phyloP scores from a whole-genome alignment of 2,329 filamentous ascomycete species.

The Thielaviopsis musarum region DNA sequence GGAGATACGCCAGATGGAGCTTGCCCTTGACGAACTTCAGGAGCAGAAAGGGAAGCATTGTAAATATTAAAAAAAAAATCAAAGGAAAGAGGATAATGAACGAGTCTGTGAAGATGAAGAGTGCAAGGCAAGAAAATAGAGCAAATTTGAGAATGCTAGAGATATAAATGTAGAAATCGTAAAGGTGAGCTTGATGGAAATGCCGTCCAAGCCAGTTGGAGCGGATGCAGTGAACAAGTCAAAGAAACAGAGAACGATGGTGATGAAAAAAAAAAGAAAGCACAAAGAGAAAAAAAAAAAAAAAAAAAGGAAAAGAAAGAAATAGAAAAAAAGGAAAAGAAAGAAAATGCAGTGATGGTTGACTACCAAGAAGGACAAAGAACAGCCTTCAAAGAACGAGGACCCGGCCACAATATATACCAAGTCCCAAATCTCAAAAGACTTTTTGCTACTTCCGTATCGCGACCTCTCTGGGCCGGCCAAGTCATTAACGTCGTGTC shows the following conservation, averaged over 20 bases:
- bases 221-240: background rate
- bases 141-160: background rate
- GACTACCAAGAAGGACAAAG: background rate
- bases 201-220: background rate
- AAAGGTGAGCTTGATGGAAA: background rate
- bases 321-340: background rate
- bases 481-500: too few species aligned
- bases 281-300: background rate
- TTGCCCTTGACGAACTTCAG: constrained; percentile 7
- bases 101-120: background rate
- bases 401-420: background rate
- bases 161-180: background rate
- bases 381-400: background rate
- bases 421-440: background rate
- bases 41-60: constrained; percentile 4
- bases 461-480: too few species aligned
- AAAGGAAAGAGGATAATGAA: background rate
- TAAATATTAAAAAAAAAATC: background rate
- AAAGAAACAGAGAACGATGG: background rate
- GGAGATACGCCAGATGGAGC: constrained; percentile 18
- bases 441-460: too few species aligned
- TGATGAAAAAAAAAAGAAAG: background rate
- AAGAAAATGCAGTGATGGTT: background rate
- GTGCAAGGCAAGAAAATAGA: background rate
- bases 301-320: background rate